These are phyloP conservation scores for Syncephalis fuscata DNA, from an alignment of 371 early-diverging fungal genomes.

Conservation along the genomic window DNA sequence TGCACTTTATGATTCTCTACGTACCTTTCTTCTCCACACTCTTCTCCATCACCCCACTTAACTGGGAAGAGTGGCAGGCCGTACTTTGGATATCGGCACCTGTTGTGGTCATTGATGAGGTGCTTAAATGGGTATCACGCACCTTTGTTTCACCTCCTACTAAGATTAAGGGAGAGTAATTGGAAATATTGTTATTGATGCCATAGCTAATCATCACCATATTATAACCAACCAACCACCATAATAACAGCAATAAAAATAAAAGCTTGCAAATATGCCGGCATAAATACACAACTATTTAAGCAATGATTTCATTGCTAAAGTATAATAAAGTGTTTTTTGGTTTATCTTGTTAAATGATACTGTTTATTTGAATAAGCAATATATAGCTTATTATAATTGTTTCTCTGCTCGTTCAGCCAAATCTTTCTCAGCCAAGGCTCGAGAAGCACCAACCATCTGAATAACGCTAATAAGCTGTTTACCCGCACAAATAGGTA, in stretches of 20 bases:
- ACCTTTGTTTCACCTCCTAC: constrained; percentile 19
- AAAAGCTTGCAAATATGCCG: too few relatives aligned
- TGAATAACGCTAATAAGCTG: constrained; percentile 85
- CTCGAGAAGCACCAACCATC: constrained; percentile 66
- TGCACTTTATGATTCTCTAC: constrained; percentile 88
- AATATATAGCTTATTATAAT: too few relatives aligned
- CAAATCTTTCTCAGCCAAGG: constrained; percentile 54
- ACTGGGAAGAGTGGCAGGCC: constrained; percentile 76
- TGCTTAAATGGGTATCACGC: constrained; percentile 69
- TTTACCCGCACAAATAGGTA: constrained; percentile 68
- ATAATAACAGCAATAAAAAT: too few relatives aligned
- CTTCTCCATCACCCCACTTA: constrained; percentile 77
- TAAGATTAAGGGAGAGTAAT: constrained; percentile 1
- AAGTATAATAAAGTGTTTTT: too few relatives aligned
- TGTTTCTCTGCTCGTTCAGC: constrained; percentile 19
- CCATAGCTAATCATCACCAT: too few relatives aligned
- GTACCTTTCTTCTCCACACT: constrained; percentile 62
- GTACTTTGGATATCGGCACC: constrained; percentile 80
- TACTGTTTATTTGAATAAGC: too few relatives aligned
- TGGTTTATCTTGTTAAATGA: too few relatives aligned
- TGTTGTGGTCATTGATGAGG: constrained; percentile 84
- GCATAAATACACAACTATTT: too few relatives aligned
- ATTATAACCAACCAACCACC: too few relatives aligned
- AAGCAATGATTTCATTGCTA: too few relatives aligned
- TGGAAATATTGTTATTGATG: too few relatives aligned